Evolutionary conservation across 2,329 filamentous ascomycete species (phyloP), one percentile per base, ranked within the genome.

Genomic region (Trichophaea hybrida): DNA sequence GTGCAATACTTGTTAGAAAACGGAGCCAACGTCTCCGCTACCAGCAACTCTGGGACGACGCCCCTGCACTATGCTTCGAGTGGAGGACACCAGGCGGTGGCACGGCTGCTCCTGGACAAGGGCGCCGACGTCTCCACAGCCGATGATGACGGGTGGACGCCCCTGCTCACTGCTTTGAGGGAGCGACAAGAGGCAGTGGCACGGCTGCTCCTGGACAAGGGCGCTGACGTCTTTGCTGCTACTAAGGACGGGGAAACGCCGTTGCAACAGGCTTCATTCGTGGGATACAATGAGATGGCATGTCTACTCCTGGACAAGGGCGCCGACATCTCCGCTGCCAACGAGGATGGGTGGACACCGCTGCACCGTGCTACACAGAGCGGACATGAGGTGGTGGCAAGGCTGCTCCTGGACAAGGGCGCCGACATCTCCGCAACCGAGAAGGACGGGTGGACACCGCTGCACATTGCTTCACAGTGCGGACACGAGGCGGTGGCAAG

Each of bases 31-130:
- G 55, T 61, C 17, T 57, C 52, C 6, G 40, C 40, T 12, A n/a
- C 13, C 2, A 58, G 55, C 34, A 46, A 57, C 5, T 7, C 54
- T 6, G 56, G 59, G 24, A 52, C 44, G 13, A 61, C 59, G 6
- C 55, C 53, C 15, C 57, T 63, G 33, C 46, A 61, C 51, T 49
- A 51, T 38, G 59, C 61, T 32, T 43, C 55, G 50, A 34, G 58
- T 5, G 55, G 46, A 5, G 50, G 59, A 15, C 33, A 57, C n/a
- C 17, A 44, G 7, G 38, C 34, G 17, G 57, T 61, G 38, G 31
- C 59, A 7, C 17, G 38, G 10, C 56, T 61, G 12, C 52, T 63
- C 13, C 24, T 63, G 34, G 59, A 54, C 38, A 49, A 54, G 10
- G 56, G 61, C 37, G 61, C 61, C 13, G 40, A 57, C 24, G 55